These are phyloP conservation scores for Pelargonium nanum DNA, from an alignment of 345 rosid genomes.

Conservation along the genomic window DNA sequence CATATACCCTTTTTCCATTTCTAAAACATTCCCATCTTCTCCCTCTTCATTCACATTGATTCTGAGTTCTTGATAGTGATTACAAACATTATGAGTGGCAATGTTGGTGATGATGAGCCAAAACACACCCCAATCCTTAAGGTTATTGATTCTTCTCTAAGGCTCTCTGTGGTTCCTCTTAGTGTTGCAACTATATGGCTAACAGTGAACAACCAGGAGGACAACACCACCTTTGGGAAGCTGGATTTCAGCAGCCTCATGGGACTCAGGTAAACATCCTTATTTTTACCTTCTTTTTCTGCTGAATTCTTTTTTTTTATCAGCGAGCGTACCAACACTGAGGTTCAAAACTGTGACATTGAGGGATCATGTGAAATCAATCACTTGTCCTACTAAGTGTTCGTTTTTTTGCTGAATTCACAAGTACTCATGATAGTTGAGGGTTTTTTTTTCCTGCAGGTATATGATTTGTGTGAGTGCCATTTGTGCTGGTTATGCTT, in stretches of 20 bases:
- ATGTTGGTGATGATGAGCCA: conserved; percentile 1
- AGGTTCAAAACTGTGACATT: no score
- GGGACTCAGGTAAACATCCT: conserved; percentile 57
- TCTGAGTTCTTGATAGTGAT: neutral
- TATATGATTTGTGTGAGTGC: conserved; percentile 65
- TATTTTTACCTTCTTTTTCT: neutral
- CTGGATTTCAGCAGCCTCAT: conserved; percentile 39
- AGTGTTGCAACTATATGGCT: conserved; percentile 68
- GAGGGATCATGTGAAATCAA: no score
- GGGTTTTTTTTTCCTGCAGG: conserved; percentile 24
- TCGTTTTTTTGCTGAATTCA: neutral
- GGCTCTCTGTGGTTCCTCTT: conserved; percentile 68
- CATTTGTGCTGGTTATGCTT: conserved; percentile 57
- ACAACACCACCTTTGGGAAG: conserved; percentile 45
- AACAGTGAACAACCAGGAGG: conserved; percentile 56
- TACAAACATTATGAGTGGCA: conserved; percentile 7
- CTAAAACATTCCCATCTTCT: neutral
- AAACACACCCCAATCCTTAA: conserved; percentile 27
- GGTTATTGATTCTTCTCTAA: conserved; percentile 51
- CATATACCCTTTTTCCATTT: neutral
- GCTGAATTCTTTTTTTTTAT: neutral
- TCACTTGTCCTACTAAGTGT: no score
- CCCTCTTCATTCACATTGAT: neutral
- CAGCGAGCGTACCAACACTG: no score
- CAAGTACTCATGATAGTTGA: neutral